These are phyloP conservation scores for Phanerodontia chrysosporium DNA, from an alignment of 768 basidiomycete genomes.

Conservation along the genomic window DNA sequence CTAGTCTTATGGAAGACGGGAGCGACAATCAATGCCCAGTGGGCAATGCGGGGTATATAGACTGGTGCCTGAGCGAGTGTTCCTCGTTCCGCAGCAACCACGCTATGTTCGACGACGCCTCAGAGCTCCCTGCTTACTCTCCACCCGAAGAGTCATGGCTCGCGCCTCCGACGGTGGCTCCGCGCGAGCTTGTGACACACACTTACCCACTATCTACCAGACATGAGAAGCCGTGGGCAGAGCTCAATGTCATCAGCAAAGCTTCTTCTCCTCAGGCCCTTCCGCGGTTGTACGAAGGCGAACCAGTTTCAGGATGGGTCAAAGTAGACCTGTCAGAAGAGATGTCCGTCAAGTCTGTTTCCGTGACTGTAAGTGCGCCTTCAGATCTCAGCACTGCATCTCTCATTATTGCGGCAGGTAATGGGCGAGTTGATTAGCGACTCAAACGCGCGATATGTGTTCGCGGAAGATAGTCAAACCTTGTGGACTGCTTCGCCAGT, in stretches of 20 bases:
- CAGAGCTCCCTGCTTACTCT: constrained; percentile 4
- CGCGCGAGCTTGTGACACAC: constrained; percentile 4
- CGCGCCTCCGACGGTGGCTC: background rate
- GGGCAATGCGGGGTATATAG: background rate
- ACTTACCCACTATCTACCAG: constrained; percentile 1
- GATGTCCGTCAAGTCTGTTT: constrained; percentile 6
- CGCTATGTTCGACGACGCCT: background rate
- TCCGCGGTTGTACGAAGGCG: constrained; percentile 10
- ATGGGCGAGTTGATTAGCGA: constrained; percentile 10
- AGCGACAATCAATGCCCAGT: background rate
- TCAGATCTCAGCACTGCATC: background rate
- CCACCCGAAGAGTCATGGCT: background rate
- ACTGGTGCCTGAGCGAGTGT: background rate
- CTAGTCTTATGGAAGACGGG: background rate
- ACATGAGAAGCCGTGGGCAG: constrained; percentile 5
- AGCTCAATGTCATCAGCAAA: background rate
- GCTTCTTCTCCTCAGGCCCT: constrained; percentile 1
- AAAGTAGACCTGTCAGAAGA: constrained; percentile 6
- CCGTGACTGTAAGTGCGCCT: constrained; percentile 4
- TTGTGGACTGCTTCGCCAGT: constrained; percentile 9
- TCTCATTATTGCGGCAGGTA: background rate
- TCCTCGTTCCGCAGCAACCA: background rate
- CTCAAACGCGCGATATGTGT: constrained; percentile 2
- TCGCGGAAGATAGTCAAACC: constrained; percentile 4
- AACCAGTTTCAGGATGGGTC: background rate